phyloP scores from a whole-genome alignment of 1,284 basidiomycete species.

The Malassezia restricta region DNA sequence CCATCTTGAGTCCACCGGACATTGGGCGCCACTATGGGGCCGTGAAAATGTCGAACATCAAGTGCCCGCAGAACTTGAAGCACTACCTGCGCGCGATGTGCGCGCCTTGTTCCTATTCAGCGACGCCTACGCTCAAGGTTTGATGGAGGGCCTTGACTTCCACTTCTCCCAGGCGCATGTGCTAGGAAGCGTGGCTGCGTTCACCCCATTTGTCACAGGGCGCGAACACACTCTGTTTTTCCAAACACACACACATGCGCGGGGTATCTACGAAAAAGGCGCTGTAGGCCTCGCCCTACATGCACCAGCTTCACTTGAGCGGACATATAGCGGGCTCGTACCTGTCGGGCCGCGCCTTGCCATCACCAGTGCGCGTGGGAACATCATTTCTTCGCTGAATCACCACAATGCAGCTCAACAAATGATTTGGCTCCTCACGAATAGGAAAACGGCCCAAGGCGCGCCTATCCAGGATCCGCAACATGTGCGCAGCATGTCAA shows the following conservation, averaged over 20 bases:
- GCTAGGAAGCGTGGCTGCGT: slow-evolving; percentile 61
- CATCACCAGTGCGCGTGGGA: slow-evolving; percentile 63
- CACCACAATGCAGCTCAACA: slow-evolving; percentile 59
- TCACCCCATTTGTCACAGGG: slow-evolving; percentile 74
- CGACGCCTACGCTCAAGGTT: slow-evolving; percentile 56
- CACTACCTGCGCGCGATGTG: slow-evolving; percentile 37
- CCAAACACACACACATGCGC: not conserved
- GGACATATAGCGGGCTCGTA: slow-evolving; percentile 53
- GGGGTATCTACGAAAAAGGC: slow-evolving; percentile 53
- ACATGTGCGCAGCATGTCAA: slow-evolving; percentile 8
- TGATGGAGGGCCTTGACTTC: slow-evolving; percentile 51
- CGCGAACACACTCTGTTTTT: slow-evolving; percentile 60
- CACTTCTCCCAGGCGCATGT: slow-evolving; percentile 52
- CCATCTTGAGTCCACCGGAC: slow-evolving; percentile 18
- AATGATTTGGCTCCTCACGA: slow-evolving; percentile 49
- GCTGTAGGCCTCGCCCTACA: slow-evolving; percentile 61
- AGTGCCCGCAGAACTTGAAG: slow-evolving; percentile 18
- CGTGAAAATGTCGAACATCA: slow-evolving; percentile 28
- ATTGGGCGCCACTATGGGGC: slow-evolving; percentile 36
- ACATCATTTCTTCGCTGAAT: slow-evolving; percentile 60
- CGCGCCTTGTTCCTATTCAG: slow-evolving; percentile 56
- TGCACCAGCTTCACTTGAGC: slow-evolving; percentile 28
- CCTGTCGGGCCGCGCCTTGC: slow-evolving; percentile 53
- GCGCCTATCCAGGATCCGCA: not conserved
- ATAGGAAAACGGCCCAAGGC: not conserved